These are phyloP conservation scores for Pseudocohnilembus persalinus DNA, from an alignment of 169 alveolate species.

Conservation along the genomic window DNA sequence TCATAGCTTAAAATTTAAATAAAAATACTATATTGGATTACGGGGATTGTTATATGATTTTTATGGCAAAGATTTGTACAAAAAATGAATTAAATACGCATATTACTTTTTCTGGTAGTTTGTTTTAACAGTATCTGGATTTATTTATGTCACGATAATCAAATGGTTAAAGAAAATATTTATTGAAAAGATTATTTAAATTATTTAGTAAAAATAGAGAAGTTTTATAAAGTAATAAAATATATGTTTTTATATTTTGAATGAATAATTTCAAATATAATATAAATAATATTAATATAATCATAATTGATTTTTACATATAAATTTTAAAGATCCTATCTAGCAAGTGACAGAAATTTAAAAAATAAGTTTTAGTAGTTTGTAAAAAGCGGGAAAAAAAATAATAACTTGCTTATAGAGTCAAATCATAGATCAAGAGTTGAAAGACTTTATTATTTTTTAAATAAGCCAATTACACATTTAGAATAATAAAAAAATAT, in stretches of 20 bases:
- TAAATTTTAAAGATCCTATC: not conserved
- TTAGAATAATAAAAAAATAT: too few relatives aligned
- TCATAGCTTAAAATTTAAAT: not conserved
- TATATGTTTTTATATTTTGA: too few relatives aligned
- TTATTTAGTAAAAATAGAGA: not conserved
- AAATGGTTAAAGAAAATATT: not conserved
- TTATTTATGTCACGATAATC: not conserved
- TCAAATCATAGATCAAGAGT: not conserved
- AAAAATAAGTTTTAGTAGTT: too few relatives aligned
- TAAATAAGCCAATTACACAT: not conserved
- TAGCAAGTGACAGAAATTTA: not conserved
- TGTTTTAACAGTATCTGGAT: not conserved
- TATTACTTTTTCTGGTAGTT: not conserved
- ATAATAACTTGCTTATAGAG: not conserved
- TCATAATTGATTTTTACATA: not conserved
- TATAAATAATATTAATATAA: too few relatives aligned
- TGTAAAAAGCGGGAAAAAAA: not conserved
- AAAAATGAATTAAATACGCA: not conserved
- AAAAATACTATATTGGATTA: too few relatives aligned
- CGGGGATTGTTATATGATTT: not conserved
- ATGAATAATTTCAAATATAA: too few relatives aligned
- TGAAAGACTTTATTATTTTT: too few relatives aligned
- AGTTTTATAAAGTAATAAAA: not conserved
- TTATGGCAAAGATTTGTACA: not conserved
- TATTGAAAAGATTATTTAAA: not conserved